These are phyloP conservation scores for Gracilariopsis chorda DNA, from an alignment of 23 red algal genomes.

Conservation along the genomic window DNA sequence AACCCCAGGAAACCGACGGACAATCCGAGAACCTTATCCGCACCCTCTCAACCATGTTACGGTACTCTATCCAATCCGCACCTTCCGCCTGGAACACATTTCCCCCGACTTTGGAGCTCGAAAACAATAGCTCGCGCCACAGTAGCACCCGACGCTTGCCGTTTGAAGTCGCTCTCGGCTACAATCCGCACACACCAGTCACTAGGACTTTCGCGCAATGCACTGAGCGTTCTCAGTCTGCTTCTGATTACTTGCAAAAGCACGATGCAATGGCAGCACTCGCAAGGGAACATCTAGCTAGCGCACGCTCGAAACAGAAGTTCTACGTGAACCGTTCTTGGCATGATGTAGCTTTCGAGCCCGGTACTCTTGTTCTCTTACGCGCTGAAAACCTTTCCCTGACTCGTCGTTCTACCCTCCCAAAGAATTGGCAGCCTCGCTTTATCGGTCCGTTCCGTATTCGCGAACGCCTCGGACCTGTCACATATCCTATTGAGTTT, in stretches of 20 bases:
- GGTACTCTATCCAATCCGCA: not conserved
- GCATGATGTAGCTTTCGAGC: not conserved
- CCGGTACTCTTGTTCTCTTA: no score
- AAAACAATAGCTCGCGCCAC: not conserved
- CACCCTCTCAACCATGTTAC: not conserved
- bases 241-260: not conserved
- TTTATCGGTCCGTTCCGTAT: not conserved
- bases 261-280: not conserved
- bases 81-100: not conserved
- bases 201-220: not conserved
- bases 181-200: not conserved
- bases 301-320: not conserved
- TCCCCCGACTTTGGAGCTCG: not conserved
- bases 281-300: not conserved
- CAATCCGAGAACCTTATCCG: not conserved
- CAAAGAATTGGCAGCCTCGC: not conserved
- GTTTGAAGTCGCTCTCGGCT: constrained; percentile 1
- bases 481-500: no score
- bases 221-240: not conserved
- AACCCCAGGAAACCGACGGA: not conserved
- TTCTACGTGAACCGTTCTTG: not conserved
- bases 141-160: not conserved
- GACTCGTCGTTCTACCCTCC: not conserved
- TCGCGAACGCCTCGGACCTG: not conserved
- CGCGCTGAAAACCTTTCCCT: no score